Base-by-base conservation (phyloP, 2,329 filamentous ascomycete species). In the Fusarium camptoceras region DNA sequence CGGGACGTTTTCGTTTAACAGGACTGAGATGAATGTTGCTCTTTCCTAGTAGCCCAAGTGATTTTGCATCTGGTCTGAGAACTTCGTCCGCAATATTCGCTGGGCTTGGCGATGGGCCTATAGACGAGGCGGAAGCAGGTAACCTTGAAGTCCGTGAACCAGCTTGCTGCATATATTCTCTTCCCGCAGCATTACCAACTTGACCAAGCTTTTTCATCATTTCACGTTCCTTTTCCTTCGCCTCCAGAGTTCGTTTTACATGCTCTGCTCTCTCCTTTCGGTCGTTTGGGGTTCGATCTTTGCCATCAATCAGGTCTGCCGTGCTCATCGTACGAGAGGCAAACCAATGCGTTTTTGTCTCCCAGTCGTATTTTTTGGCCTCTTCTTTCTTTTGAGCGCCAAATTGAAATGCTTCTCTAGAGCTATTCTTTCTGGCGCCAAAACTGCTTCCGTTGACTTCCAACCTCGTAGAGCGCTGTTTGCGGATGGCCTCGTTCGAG, bases 401-500 rank as follows among this genome's bases (percentile, higher is more conserved):
- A 53, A 60, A 71, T 10, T 39, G 20, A 31, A 41, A 57, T 9
- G 44, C 42, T 54, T 64, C 80, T 75, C 46, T 79, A 76, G 59
- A 71, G 55, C 78, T 79, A 51, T 78, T 68, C 59, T 60, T 77
- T 59, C 71, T 74, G 62, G 49, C 73, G 7, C 81, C 81, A 47
- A 82, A 86, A 22, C 86, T 87, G 79, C 90, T 91, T 15, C 85
- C 87, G 76, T 94, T 97, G 65, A 98, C 86, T 76, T 97, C 94
- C 83, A 94, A 90, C 37, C 94, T 87, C 2, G 86, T 84, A 14
- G 88, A 84, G 30, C 84, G 83, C 56, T 76, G 89, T 76, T 93
- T 94, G 57, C 90, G 87, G 5, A 98, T 83, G 27, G 93, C 91
- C 27, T 93, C 84, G 73, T 97, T 94, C 71, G 97, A 89, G 79